phyloP scores from a whole-genome alignment of 257 asterid species.

The Paulownia fortunei region DNA sequence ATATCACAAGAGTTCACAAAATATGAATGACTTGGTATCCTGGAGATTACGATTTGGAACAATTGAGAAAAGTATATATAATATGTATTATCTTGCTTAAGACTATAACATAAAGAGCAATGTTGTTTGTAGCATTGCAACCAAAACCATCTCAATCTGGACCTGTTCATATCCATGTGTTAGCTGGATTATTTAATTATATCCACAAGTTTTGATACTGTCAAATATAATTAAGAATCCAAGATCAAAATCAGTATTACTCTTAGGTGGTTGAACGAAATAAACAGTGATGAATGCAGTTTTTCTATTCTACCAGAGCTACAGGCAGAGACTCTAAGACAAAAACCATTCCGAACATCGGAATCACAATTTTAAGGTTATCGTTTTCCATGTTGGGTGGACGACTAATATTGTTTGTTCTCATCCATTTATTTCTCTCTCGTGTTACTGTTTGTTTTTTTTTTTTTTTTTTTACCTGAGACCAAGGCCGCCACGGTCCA shows the following conservation, averaged over 20 bases:
- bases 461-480: too few species aligned
- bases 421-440: background rate
- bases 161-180: background rate
- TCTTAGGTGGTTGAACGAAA: background rate
- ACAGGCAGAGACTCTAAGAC: background rate
- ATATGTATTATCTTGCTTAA: background rate
- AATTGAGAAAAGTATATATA: too few species aligned
- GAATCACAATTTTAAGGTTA: background rate
- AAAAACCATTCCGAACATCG: background rate
- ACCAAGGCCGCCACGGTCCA: background rate
- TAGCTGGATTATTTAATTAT: background rate
- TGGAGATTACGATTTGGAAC: too few species aligned
- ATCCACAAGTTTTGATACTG: background rate
- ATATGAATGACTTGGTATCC: too few species aligned
- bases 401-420: background rate
- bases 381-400: background rate
- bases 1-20: too few species aligned
- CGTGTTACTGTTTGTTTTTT: background rate
- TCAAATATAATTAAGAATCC: background rate
- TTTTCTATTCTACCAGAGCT: background rate
- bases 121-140: background rate
- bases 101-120: background rate
- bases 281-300: background rate
- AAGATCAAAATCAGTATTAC: background rate
- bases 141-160: slow-evolving; percentile 1